phyloP scores from a whole-genome alignment of 768 basidiomycete species.

The Sutorius australiensis region DNA sequence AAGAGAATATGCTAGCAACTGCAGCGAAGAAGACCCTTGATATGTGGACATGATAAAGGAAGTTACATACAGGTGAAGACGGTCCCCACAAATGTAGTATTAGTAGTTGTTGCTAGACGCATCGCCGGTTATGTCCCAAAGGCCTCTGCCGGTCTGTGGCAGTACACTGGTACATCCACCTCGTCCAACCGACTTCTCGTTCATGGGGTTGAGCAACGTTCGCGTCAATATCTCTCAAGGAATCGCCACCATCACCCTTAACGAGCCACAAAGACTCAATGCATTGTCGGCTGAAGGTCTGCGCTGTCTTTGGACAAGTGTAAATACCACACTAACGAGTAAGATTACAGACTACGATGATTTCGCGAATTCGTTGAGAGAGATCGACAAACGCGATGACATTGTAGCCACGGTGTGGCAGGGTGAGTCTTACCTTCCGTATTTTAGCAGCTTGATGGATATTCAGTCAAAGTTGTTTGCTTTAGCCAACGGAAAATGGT shows the following conservation, averaged over 20 bases:
- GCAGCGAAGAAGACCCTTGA: constrained; percentile 44
- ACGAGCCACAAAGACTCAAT: constrained; percentile 57
- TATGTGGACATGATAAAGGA: constrained; percentile 30
- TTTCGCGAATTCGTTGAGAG: constrained; percentile 54
- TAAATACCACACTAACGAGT: neutral
- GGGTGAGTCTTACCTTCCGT: constrained; percentile 34
- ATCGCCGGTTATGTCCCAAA: no score
- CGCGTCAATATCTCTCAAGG: constrained; percentile 47
- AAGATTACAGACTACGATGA: constrained; percentile 52
- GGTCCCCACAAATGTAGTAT: neutral
- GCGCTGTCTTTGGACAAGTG: constrained; percentile 10
- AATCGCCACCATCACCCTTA: constrained; percentile 68
- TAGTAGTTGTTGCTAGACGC: neutral
- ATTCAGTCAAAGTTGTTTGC: neutral
- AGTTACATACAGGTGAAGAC: neutral
- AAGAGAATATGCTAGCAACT: constrained; percentile 31
- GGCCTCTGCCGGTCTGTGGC: no score
- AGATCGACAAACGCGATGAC: constrained; percentile 56
- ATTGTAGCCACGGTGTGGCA: constrained; percentile 67
- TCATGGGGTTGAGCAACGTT: constrained; percentile 40
- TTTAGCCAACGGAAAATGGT: constrained; percentile 64
- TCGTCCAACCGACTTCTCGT: neutral
- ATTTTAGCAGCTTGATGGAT: neutral
- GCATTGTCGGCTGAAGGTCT: constrained; percentile 51
- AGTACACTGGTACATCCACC: no score